Evolutionary conservation across 2,329 filamentous ascomycete genomes (phyloP), one percentile per base, ranked within the genome.

Genomic region (Claviceps pusilla): DNA sequence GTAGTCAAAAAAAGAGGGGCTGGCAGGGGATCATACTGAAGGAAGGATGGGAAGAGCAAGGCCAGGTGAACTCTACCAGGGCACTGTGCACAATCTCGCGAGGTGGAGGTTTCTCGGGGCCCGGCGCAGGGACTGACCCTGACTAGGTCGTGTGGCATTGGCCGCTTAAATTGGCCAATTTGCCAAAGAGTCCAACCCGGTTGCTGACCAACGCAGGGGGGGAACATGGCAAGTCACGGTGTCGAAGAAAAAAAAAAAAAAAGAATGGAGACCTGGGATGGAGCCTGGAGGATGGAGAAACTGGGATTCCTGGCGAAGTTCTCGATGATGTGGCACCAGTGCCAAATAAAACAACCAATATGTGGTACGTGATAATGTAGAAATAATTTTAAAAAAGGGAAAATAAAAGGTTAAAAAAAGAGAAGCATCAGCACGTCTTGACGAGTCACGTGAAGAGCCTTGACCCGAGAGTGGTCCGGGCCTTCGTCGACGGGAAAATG

Each of bases 91-190:
- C 51, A 59, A 60, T 60, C 57, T 58, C 45, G 47, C 49, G 31
- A 47, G 57, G 55, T 53, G 58, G 55, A 53, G 50, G 19, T 3
- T 53, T 31, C 51, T 37, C 51, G 54, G 56, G 54, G 55, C 7
- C 9, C 52, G 56, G 56, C 53, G 54, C 57, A 53, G 54, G 50
- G 54, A 58, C 54, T 50, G 53, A 50, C 55, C 51, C 48, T 46
- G 48, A 33, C 53, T 35, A 35, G 50, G n/a, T n/a, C n/a, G n/a
- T 29, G 41, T 48, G 31, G 31, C 47, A 49, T 49, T 49, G 47
- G 47, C 47, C 47, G 47, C 47, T 49, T 12, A 62, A 61, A 61
- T 62, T 61, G 59, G 55, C 51, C 60, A 62, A 61, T 62, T 61
- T 62, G 54, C 57, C 53, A 16, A 37, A 37, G 53, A 16, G 11